Base-by-base conservation (phyloP, 768 basidiomycete species). In the Boletus pseudo-olivaceus region DNA sequence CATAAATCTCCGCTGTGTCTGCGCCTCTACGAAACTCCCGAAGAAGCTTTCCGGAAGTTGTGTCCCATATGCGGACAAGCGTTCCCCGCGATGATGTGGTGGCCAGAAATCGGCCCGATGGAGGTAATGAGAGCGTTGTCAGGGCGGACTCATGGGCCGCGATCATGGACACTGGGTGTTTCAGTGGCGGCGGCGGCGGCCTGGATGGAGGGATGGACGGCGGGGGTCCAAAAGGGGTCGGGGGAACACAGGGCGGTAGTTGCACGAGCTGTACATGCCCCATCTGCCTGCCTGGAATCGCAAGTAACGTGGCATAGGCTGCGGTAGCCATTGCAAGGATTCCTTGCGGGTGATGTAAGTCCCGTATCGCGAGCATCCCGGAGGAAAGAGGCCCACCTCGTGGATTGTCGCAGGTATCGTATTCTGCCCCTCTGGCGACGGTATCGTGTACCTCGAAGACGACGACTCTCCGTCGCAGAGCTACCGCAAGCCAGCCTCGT, bases 1-100 rank as follows among this genome's bases (percentile, higher is more conserved):
- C 91, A 69, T 93, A 95, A 41, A 96, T 94, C 63, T 89, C 86
- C 29, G 93, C 93, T 63, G 90, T 87, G 70, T 97, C 94, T 17
- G 88, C 82, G 9, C 93, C 93, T 67, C 93, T 79, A 53, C 93
- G 76, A 29, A 97, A 79, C 67, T 95, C 93, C 43, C 85, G 78
- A 23, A 90, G 70, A 44, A 90, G 82, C 60, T 85, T 87, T 17
- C 89, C 88, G 8, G 84, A 81, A 7, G 73, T 62, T 1, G 90
- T 71, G 66, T 94, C 88, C 91, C 92, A 97, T 62, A 95, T 80
- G 42, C 93, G 81, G 27, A 96, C 83, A 39, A 97, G 78, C 1
- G 93, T 97, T 14, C 93, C 93, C 53, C 84, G 79, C 33, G 80
- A 75, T 20, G 91, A 93, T 2, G 93, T 88, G 0, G 94, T 95